A percentile compares a stretch with the other conserved stretches of the same genome.
Evolutionary conservation across 2,329 filamentous ascomycete genomes (phyloP).

Genomic region (Allantophomopsis lycopodina): DNA sequence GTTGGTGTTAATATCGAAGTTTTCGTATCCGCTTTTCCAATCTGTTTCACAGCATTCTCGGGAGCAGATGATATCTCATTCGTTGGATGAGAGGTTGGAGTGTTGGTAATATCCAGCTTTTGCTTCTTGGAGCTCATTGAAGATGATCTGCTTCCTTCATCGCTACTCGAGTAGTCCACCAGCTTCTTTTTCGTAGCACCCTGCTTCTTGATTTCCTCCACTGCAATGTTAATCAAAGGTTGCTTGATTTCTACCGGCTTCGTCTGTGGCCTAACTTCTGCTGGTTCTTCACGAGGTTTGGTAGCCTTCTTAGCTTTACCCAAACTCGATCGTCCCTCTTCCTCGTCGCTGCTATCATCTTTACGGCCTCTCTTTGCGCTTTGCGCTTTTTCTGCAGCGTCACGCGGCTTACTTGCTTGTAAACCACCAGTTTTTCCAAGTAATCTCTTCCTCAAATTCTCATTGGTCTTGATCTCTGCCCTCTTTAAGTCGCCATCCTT

Average conservation of each 20-base stretch:
- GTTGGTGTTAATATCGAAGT: neutral
- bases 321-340: slow-evolving; percentile 18
- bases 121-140: neutral
- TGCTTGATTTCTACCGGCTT: neutral
- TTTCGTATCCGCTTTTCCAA: neutral
- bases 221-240: too few species aligned
- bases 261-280: neutral
- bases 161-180: neutral
- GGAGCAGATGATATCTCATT: too few species aligned
- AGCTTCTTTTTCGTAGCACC: neutral
- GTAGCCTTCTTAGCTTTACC: slow-evolving; percentile 18
- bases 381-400: slow-evolving; percentile 17
- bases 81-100: neutral
- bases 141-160: neutral
- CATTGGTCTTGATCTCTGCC: slow-evolving; percentile 10
- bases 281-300: neutral
- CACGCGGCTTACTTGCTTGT: slow-evolving; percentile 17
- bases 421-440: slow-evolving; percentile 13
- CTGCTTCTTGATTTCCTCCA: neutral
- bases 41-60: neutral
- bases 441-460: slow-evolving; percentile 17
- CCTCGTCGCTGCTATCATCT: slow-evolving; percentile 20
- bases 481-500: slow-evolving; percentile 13
- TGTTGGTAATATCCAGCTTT: neutral
- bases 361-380: slow-evolving; percentile 15